Evolutionary conservation across 2,329 filamentous ascomycete genomes (phyloP), one percentile per base, ranked within the genome.

Genomic region (Sclerotinia nivalis): DNA sequence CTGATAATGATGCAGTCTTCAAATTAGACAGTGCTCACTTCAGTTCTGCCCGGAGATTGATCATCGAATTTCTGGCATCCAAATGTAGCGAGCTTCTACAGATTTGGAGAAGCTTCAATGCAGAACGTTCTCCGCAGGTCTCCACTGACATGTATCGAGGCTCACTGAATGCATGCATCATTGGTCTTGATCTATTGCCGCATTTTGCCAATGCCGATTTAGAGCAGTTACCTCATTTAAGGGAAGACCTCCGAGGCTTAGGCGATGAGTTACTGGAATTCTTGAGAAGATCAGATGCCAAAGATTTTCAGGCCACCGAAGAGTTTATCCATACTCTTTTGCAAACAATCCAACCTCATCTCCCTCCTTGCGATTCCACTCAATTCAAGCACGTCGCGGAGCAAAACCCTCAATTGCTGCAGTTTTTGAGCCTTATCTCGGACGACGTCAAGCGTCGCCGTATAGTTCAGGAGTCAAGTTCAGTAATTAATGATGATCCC

Each of bases 401-500:
- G 34, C 72, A 73, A 8, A 71, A 68, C 49, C 72, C 74, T 31
- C 71, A 74, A 50, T 70, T 79, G 1, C 65, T 75, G 22, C 55
- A 65, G 3, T 77, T 79, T 54, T 73, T 79, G 28, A 52, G 69
- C 37, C 40, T 69, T 25, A 66, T 77, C 50, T 72, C 73, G 50
- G 73, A 75, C 43, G 69, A 73, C 22, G 56, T 76, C 34, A 73
- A 70, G 34, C 71, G 66, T 47, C 72, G 69, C 50, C 70, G 70
- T 34, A n/a, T 61, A 52, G 31, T 31, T 4, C 47, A 56, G 37
- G 58, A 60, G 7, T 43, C 52, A 28, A 58, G 66, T 56, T 37
- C 66, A 31, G 77, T 77, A 0, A 79, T 78, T 1, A 73, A 74
- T 12, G 80, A 83, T 47, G 87, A 90, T 73, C 77, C 83, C 8